Conservation (phyloP, 1,284 basidiomycete species). For the Marasmius fiardii region DNA sequence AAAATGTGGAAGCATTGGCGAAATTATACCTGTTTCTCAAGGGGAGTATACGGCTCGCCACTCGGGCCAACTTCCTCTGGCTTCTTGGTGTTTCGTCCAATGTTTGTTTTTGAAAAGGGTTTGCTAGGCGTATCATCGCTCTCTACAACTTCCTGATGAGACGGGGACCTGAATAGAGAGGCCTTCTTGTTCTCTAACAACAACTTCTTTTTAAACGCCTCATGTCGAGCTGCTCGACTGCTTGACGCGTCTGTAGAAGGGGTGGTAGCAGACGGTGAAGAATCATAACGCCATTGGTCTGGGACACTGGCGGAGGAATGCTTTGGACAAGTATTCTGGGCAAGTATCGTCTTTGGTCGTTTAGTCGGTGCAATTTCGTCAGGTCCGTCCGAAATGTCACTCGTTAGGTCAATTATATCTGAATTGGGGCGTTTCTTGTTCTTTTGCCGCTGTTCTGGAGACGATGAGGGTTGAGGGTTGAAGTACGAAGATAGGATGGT, state of each 20-base stretch:
- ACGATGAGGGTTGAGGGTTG: conserved; percentile 1
- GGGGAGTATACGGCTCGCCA: conserved; percentile 76
- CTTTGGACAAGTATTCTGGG: not conserved
- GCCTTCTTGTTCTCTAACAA: conserved; percentile 39
- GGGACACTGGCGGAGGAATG: conserved; percentile 15
- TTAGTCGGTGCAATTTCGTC: conserved; percentile 2
- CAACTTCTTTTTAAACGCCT: conserved; percentile 55
- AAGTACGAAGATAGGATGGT: conserved; percentile 11
- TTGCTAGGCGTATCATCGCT: conserved; percentile 23
- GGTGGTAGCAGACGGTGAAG: conserved; percentile 3
- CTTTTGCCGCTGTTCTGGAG: conserved; percentile 1
- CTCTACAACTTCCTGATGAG: conserved; percentile 19
- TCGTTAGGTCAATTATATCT: conserved; percentile 9
- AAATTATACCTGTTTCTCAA: conserved; percentile 72
- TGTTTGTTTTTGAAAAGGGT: conserved; percentile 30
- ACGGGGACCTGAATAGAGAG: conserved; percentile 19
- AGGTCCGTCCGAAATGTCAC: conserved; percentile 5
- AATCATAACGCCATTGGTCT: conserved; percentile 35
- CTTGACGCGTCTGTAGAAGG: conserved; percentile 22
- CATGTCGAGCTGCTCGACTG: conserved; percentile 30
- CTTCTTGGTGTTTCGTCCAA: conserved; percentile 34
- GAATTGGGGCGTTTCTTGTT: conserved; percentile 1
- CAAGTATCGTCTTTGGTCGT: not conserved
- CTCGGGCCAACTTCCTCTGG: conserved; percentile 66
- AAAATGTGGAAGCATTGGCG: not conserved